phyloP scores from a whole-genome alignment of 768 basidiomycete genomes.

The Rhizopogon vulgaris region DNA sequence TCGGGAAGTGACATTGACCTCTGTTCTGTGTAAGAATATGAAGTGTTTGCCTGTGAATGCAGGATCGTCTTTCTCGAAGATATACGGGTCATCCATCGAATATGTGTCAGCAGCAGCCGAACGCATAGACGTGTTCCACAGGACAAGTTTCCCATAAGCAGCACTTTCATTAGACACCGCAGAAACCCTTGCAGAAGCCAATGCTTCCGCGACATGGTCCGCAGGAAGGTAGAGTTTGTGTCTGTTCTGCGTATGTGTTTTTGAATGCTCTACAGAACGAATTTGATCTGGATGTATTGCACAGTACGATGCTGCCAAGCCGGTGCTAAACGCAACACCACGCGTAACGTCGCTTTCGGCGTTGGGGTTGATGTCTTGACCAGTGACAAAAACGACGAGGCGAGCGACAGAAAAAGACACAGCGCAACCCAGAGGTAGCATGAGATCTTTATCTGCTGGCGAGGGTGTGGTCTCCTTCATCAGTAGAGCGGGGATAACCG shows the following conservation, averaged over 20 bases:
- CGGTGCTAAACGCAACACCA: slow-evolving; percentile 57
- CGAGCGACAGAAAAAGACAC: slow-evolving; percentile 53
- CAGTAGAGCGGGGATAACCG: slow-evolving; percentile 39
- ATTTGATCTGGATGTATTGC: slow-evolving; percentile 28
- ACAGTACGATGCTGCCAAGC: slow-evolving; percentile 51
- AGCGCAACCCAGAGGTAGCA: slow-evolving; percentile 50
- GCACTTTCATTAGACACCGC: slow-evolving; percentile 29
- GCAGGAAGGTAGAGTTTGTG: slow-evolving; percentile 48
- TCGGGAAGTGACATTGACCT: slow-evolving; percentile 20
- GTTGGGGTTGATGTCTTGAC: slow-evolving; percentile 74
- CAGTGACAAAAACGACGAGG: slow-evolving; percentile 63
- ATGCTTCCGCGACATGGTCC: slow-evolving; percentile 42
- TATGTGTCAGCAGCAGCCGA: slow-evolving; percentile 62
- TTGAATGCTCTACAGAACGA: slow-evolving; percentile 12
- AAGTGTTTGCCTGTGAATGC: slow-evolving; percentile 35
- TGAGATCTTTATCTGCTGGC: slow-evolving; percentile 21
- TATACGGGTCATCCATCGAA: slow-evolving; percentile 60
- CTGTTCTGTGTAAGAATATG: slow-evolving; percentile 32
- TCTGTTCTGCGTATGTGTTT: slow-evolving; percentile 38
- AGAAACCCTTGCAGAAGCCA: slow-evolving; percentile 34
- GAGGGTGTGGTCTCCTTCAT: slow-evolving; percentile 7
- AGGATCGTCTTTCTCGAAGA: slow-evolving; percentile 48
- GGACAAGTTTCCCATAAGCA: slow-evolving; percentile 35
- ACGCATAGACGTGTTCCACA: slow-evolving; percentile 48
- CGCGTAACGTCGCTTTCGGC: slow-evolving; percentile 61